phyloP scores from a whole-genome alignment of 83 land plant genomes.

The Picea mariana region DNA sequence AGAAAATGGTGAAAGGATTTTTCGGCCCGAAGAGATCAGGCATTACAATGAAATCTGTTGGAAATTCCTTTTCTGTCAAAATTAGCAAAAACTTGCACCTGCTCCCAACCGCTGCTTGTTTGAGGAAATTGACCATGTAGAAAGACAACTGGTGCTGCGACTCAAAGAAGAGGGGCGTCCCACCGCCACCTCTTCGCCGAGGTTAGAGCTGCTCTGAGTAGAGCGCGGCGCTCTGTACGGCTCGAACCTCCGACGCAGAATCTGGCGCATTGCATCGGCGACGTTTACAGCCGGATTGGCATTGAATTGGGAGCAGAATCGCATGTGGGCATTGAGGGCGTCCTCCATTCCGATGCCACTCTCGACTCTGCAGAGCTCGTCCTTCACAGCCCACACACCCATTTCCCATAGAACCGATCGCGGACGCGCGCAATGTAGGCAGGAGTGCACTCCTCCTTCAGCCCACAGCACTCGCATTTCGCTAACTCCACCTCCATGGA shows the following conservation, averaged over 20 bases:
- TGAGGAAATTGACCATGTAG: no score
- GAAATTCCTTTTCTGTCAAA: no score
- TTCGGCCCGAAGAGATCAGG: no score
- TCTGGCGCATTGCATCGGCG: background rate
- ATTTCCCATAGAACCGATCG: conserved; percentile 57
- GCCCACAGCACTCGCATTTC: conserved; percentile 70
- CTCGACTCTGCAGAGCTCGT: conserved; percentile 39
- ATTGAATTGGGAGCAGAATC: no score
- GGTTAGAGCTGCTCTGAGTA: conserved; percentile 8
- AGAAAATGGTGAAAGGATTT: no score
- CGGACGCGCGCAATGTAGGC: conserved; percentile 49
- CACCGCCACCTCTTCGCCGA: background rate
- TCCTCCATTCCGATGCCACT: no score
- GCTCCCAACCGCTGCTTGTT: no score
- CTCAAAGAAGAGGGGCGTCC: background rate
- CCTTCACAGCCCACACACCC: conserved; percentile 72
- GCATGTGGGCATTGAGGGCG: no score
- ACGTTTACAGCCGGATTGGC: no score
- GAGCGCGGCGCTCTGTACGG: conserved; percentile 24
- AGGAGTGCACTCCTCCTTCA: conserved; percentile 71
- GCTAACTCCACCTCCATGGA: no score
- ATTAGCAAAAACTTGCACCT: no score
- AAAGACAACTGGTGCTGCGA: background rate
- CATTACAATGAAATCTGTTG: no score
- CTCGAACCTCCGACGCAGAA: conserved; percentile 36